phyloP scores from a whole-genome alignment of 1,139 yeast genomes.

The Spathaspora sp. region DNA sequence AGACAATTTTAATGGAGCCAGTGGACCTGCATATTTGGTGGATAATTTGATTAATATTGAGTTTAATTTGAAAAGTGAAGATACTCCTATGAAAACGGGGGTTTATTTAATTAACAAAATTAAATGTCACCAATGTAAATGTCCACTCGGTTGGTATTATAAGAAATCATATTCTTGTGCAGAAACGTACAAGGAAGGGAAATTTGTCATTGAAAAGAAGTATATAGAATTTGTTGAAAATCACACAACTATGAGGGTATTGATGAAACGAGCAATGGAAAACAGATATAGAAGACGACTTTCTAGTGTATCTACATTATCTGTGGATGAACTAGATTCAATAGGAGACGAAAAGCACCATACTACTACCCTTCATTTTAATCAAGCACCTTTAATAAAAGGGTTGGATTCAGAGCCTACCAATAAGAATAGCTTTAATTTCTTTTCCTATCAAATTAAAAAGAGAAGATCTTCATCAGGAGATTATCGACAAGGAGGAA shows the following conservation, averaged over 20 bases:
- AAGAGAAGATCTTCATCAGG: conserved; percentile 7
- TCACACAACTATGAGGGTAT: conserved; percentile 25
- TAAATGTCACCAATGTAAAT: conserved; percentile 63
- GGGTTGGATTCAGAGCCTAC: background rate
- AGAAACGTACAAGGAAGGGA: conserved; percentile 76
- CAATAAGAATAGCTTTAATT: background rate
- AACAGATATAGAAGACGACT: conserved; percentile 27
- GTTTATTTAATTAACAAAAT: conserved; percentile 62
- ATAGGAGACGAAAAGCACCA: conserved; percentile 2
- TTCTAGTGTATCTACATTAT: conserved; percentile 18
- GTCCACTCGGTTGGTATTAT: conserved; percentile 76
- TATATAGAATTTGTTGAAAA: conserved; percentile 23
- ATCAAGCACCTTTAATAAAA: background rate
- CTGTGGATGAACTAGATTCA: conserved; percentile 13
- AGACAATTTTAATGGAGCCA: conserved; percentile 50
- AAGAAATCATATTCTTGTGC: conserved; percentile 52
- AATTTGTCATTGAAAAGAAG: conserved; percentile 67
- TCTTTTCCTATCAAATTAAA: conserved; percentile 6
- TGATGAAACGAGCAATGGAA: conserved; percentile 29
- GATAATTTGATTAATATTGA: conserved; percentile 46
- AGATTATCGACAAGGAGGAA: conserved; percentile 7
- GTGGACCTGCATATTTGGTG: conserved; percentile 55
- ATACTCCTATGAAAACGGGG: conserved; percentile 68
- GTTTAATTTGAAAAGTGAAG: conserved; percentile 30
- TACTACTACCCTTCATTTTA: background rate